Conservation (phyloP, 179 eudicot species). For the Dionaea muscipula region DNA sequence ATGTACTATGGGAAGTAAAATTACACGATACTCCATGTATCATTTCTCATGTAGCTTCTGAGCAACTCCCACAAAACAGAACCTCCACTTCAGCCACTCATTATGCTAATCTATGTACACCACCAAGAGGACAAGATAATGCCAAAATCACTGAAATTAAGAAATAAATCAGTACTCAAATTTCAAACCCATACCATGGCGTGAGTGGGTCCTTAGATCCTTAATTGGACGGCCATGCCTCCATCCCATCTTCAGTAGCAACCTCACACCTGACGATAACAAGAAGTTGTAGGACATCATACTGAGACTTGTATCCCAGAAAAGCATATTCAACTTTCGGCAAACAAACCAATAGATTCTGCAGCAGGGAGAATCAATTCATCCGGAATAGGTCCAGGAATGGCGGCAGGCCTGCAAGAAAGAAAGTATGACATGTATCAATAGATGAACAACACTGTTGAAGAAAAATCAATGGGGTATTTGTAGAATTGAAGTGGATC, state of each 20-base stretch:
- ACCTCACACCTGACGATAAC: slow-evolving; percentile 51
- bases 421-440: not conserved
- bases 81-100: no score
- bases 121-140: not conserved
- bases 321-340: slow-evolving; percentile 6
- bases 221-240: slow-evolving; percentile 76
- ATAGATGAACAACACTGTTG: no score
- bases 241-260: slow-evolving; percentile 95
- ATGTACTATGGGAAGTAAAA: no score
- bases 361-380: slow-evolving; percentile 61
- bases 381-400: slow-evolving; percentile 90
- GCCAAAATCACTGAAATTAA: not conserved
- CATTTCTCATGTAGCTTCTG: no score
- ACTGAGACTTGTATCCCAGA: not conserved
- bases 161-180: no score
- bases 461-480: no score
- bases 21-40: no score
- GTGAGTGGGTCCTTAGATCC: slow-evolving; percentile 40
- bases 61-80: no score
- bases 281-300: slow-evolving; percentile 6
- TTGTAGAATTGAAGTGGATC: no score
- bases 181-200: slow-evolving; percentile 43
- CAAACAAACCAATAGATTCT: slow-evolving; percentile 63
- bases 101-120: no score
- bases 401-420: slow-evolving; percentile 58